phyloP scores from a whole-genome alignment of 768 basidiomycete genomes.

The Scleroderma bovista region DNA sequence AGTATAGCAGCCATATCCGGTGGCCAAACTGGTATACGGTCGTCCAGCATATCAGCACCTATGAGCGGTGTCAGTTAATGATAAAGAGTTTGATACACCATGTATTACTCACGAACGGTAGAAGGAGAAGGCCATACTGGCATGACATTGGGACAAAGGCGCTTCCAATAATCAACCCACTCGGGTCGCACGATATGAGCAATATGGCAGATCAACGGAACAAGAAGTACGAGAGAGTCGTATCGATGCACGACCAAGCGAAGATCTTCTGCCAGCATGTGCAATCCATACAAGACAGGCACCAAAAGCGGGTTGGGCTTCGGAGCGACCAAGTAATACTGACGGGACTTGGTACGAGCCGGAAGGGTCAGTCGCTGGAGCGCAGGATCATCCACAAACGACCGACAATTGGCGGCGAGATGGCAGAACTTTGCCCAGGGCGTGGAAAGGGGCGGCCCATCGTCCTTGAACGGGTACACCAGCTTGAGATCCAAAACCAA shows the following conservation, averaged over 20 bases:
- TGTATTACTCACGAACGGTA: conserved; percentile 20
- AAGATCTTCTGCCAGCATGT: conserved; percentile 71
- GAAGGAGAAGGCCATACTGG: conserved; percentile 53
- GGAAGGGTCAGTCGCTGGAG: conserved; percentile 42
- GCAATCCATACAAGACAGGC: conserved; percentile 66
- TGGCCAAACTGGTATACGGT: conserved; percentile 71
- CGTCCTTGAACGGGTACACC: conserved; percentile 14
- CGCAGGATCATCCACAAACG: conserved; percentile 57
- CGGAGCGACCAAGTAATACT: conserved; percentile 18
- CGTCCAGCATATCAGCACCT: conserved; percentile 51
- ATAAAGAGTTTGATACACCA: not conserved
- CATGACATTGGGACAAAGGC: conserved; percentile 61
- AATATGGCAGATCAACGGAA: conserved; percentile 56
- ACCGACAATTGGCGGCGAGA: conserved; percentile 36
- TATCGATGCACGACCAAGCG: conserved; percentile 55
- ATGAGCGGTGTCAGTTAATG: conserved; percentile 8
- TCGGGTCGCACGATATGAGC: conserved; percentile 66
- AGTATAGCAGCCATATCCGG: conserved; percentile 71
- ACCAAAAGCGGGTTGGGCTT: conserved; percentile 45
- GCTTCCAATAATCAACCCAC: conserved; percentile 93
- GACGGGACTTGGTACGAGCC: conserved; percentile 20
- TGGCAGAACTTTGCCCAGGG: conserved; percentile 47
- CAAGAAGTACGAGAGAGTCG: conserved; percentile 50
- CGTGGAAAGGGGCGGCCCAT: conserved; percentile 10
- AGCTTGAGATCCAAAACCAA: conserved; percentile 39